Evolutionary conservation across 2,329 filamentous ascomycete species (phyloP), one percentile per base, ranked within the genome.

Genomic region (Knufia fluminis): DNA sequence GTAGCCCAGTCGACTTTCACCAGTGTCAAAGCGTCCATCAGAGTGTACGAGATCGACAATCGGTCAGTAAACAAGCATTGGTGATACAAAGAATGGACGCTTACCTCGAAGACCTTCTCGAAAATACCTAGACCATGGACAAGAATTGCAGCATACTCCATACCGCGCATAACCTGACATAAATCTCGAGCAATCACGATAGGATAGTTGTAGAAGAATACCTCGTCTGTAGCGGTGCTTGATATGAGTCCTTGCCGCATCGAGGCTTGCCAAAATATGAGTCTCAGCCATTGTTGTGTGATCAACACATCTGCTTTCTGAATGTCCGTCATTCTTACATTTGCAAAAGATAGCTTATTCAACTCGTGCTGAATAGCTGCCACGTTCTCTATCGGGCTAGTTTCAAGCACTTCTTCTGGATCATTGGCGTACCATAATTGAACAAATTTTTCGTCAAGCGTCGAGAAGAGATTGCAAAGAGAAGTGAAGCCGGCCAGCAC

Each of bases 241-340:
- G 78, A 82, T 20, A 85, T 71, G 14, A 81, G 75, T 3, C 79
- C 78, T 56, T 83, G 80, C 19, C 77, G 76, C 59, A 83, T 83
- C 2, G 80, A 81, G 1, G 82, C 74, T 58, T 84, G 82, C 82
- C 82, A 85, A 24, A 85, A 77, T 64, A 85, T 82, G 1, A 82
- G 77, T n/a, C 79, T 72, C 2, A 85, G 70, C 82, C 82, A 86
- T 59, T 83, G 80, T 59, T 85, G 82, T 1, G 80, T 84, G 32
- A 82, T 76, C 24, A 82, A 72, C 14, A 86, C 70, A 52, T 85
- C 80, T 1, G 82, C 80, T 50, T 80, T 80, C 55, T 85, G 80
- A 35, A 77, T 77, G 52, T 81, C 77, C 0, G 80, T 83, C 19
- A 70, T 66, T 39, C 76, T 71, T 12, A 52, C 51, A 17, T 50